Base-by-base conservation (phyloP, 2,329 filamentous ascomycete genomes). In the Fusarium graminum region DNA sequence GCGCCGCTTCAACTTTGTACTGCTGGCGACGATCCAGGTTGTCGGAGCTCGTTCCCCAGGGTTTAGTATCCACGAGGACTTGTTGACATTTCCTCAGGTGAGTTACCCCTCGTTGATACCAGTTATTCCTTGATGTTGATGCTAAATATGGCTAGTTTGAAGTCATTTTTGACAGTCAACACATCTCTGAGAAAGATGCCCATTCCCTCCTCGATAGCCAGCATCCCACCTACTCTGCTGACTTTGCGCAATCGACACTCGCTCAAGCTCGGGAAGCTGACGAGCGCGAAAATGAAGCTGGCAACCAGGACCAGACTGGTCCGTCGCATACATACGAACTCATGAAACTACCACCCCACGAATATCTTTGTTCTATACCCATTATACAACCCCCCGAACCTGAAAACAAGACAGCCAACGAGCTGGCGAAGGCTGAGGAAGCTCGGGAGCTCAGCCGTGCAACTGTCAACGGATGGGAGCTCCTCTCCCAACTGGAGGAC, bases 41-140 rank as follows among this genome's bases (percentile, higher is more conserved):
- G 79, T 77, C 69, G 72, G 70, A 65, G 85, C 84, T 68, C 81
- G 82, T 43, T 82, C 84, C 43, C 81, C 80, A 9, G 80, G 82
- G 53, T 97, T 97, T 81, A 97, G 90, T 80, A 91, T 97, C 56
- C 89, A 95, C 73, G 92, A 97, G 75, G 94, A 97, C 76, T 78
- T 97, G 50, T 85, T 97, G 56, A 93, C 93, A 17, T 93, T 91
- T 78, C 94, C 94, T 12, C 92, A 95, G 85, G 92, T 94, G 82
- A 66, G 82, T 73, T 40, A 26, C 52, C 51, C 52, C 41, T 63
- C 45, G 52, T 40, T 34, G 51, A 25, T 28, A 41, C 22, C 39
- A 17, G 19, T 12, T 29, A n/a, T 19, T 17, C 25, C 14, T 26
- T 52, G 39, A 22, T 22, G 1, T 30, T 32, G 16, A 62, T 55